Base-by-base conservation (phyloP, 352 stramenopile genomes). In the Globisporangium barbulae region DNA sequence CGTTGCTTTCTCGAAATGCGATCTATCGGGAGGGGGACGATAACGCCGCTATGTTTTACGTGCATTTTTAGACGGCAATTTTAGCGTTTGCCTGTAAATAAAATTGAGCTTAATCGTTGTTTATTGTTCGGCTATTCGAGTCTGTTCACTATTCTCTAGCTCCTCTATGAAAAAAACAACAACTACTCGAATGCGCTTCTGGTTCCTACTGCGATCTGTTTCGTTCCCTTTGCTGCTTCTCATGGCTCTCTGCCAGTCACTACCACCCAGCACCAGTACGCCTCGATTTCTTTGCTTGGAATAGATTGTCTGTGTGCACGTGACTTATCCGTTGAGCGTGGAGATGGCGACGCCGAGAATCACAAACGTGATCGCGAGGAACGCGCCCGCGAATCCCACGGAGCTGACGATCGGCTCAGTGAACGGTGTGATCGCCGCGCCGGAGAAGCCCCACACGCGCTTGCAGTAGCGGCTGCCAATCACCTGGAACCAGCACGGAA, bases 401-500 rank as follows among this genome's bases (percentile, higher is more conserved):
- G 81, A 86, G 52, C 85, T 94, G 64, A 94, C 68, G 28, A 82
- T 44, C 5, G 79, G 74, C 59, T 85, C 67, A 15, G 78, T 89
- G 64, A 88, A 94, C 37, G 81, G 81, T 53, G 85, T 94, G 69
- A 91, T 81, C 4, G 78, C 77, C 19, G 83, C 85, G 13, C 76
- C 74, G 6, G 78, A 72, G 53, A 86, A 90, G 13, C 83, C 78
- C 78, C 80, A 94, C 48, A 89, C 78, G 59, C 69, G 72, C 70
- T 88, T 74, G 68, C 78, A 93, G 71, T 92, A 93, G 44, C 84
- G 80, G 59, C 80, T 92, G 50, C 85, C 78, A 30, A 92, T 79
- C 39, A 94, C 78, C 70, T 94, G 85, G 69, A 94, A 91, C 83
- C 84, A 94, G 64, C 76, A 88, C 57, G 85, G 85, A 54, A 94